phyloP scores from a whole-genome alignment of 108 stramenopile genomes.

The Pseudonitzschia multiseries region DNA sequence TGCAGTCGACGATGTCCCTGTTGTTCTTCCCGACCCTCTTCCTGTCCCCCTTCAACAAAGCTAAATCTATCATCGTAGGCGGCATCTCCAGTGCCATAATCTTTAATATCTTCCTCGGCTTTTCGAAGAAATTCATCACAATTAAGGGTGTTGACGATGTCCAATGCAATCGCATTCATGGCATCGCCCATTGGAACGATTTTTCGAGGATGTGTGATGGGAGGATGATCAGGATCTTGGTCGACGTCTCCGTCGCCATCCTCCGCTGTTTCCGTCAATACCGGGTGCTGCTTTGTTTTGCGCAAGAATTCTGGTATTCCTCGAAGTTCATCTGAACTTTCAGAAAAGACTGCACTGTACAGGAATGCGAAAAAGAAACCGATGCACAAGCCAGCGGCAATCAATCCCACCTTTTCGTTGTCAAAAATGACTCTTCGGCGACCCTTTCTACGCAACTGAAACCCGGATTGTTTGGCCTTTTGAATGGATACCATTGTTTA shows the following conservation, averaged over 20 bases:
- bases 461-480: slow-evolving; percentile 30
- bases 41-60: no score
- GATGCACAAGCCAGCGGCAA: slow-evolving; percentile 30
- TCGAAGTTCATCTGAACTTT: not conserved
- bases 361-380: slow-evolving; percentile 19
- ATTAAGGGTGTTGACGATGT: slow-evolving; percentile 54
- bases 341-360: slow-evolving; percentile 3
- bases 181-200: slow-evolving; percentile 17
- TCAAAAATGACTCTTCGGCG: slow-evolving; percentile 15
- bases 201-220: not conserved
- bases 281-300: slow-evolving; percentile 9
- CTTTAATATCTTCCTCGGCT: not conserved
- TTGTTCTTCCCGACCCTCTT: no score
- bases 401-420: slow-evolving; percentile 30
- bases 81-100: not conserved
- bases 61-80: not conserved
- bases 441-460: slow-evolving; percentile 20
- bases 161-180: slow-evolving; percentile 68
- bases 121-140: slow-evolving; percentile 37
- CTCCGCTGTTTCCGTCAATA: slow-evolving; percentile 10
- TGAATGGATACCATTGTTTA: slow-evolving; percentile 38
- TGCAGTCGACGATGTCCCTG: slow-evolving; percentile 25
- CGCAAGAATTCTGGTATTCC: slow-evolving; percentile 12
- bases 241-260: not conserved
- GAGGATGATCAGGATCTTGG: not conserved